Base-by-base conservation (phyloP, 129 eudicot genomes). In the Mikania micrantha region DNA sequence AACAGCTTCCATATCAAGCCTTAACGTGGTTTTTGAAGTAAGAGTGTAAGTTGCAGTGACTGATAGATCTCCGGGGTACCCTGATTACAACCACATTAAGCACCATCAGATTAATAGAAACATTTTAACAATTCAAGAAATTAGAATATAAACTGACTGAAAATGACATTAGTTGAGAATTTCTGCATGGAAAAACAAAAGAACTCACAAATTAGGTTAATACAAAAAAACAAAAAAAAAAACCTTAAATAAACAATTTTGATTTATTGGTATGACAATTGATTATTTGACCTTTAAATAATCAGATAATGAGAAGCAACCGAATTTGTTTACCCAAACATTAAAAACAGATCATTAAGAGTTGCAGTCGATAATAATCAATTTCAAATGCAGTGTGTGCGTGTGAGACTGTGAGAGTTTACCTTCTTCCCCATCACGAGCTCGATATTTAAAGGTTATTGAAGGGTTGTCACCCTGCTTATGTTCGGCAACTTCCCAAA, bases 361-460 rank as follows among this genome's bases (percentile, higher is more conserved):
- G 21, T 0, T 25, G 9, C 25, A 54, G 8, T 3, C 9, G 31
- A 29, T 53, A 10, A 53, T 19, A 60, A 34, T 19, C 48, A 61
- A 29, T 11, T 12, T 20, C 10, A 58, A 29, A 58, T 20, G 29
- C 21, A 38, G 20, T 54, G 4, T 4, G 32, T n/a, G n/a, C n/a
- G 11, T 39, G 9, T 39, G 9, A 13, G 49, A 42, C 9, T 24
- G 45, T 48, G 76, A 60, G 58, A 58, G 67, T 41, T 25, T 69
- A 93, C 98, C 98, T 93, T 93, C 99, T 78, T 93, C 99, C 21
- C 96, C 93, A 73, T 93, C 99, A 50, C 38, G 84, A 49, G 87
- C 81, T 25, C 17, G 92, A 67, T 89, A 93, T 54, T 89, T 93
- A 61, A 93, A 93, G 47, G 95, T 80, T 58, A 93, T 89, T 64